Conservation (phyloP, 306 rosid genomes). For the Hippophae rhamnoides region DNA sequence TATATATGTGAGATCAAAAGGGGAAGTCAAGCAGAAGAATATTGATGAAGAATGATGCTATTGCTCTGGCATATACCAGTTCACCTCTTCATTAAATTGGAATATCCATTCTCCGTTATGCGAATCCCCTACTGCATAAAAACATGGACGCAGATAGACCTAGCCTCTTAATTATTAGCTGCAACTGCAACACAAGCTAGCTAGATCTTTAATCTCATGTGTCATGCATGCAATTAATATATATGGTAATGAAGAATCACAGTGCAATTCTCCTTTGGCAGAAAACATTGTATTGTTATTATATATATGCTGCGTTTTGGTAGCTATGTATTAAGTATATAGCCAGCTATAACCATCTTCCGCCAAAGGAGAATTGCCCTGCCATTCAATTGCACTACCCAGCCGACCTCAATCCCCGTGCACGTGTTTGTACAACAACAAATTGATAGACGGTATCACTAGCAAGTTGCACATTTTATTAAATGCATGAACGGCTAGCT, state of each 20-base stretch:
- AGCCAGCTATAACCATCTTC: neutral
- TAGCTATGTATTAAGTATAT: neutral
- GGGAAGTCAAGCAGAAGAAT: neutral
- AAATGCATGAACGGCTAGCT: too few relatives aligned
- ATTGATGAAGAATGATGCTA: constrained; percentile 20
- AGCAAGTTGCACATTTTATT: too few relatives aligned
- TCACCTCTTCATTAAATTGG: neutral
- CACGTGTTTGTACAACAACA: neutral
- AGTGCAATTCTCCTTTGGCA: constrained; percentile 70
- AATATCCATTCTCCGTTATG: constrained; percentile 23
- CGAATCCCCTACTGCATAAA: constrained; percentile 19
- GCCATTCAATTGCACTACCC: constrained; percentile 33
- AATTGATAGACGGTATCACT: too few relatives aligned
- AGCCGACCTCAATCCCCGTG: neutral
- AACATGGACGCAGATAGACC: neutral
- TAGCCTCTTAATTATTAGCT: neutral
- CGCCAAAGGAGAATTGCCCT: constrained; percentile 98
- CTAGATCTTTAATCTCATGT: too few relatives aligned
- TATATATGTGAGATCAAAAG: constrained; percentile 1
- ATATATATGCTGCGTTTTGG: constrained; percentile 1
- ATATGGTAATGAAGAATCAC: constrained; percentile 49
- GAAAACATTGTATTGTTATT: constrained; percentile 14
- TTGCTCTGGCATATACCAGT: constrained; percentile 12
- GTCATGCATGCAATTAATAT: neutral
- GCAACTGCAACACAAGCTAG: neutral